Evolutionary conservation across 2,329 filamentous ascomycete genomes (phyloP), one percentile per base, ranked within the genome.

Genomic region (Exophiala oligosperma): DNA sequence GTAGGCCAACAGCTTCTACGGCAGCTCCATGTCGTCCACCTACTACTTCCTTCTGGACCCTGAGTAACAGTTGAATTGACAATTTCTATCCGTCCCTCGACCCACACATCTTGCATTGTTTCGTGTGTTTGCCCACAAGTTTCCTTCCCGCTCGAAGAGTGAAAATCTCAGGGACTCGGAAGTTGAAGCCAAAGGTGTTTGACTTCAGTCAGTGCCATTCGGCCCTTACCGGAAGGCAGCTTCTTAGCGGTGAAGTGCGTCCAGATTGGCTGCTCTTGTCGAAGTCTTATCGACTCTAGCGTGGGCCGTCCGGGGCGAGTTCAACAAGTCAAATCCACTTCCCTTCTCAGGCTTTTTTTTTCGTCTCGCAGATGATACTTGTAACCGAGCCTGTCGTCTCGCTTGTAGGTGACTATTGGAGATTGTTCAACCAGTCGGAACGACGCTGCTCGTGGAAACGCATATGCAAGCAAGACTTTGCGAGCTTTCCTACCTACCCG

Each of bases 201-300:
- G 46, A 48, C 9, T 29, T 48, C 26, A 9, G n/a, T 28, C 24
- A n/a, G 17, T 32, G 46, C 40, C 21, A 23, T 35, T 17, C 56
- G 59, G 59, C 38, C 50, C 56, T 46, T 54, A n/a, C 60, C 56
- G 49, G 26, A 49, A 53, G 54, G 54, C 50, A 53, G 51, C 46
- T 40, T 52, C 56, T 57, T 59, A 46, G 24, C 46, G 4, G 23
- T 49, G 47, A 54, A 37, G 40, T 12, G 14, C 14, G 4, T 21
- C 9, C 17, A 43, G 53, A 62, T 62, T 62, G 52, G 60, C 48
- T 49, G 37, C 41, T 12, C 21, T 40, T 11, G 35, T 8, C 17
- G 51, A 44, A 52, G 23, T 32, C 60, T 57, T 46, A 24, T 52
- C 12, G 43, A 32, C 14, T 23, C 40, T 62, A 59, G 60, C 40